These are phyloP conservation scores for Eudorina sp. DNA, from an alignment of 139 green algal species.

Conservation along the genomic window DNA sequence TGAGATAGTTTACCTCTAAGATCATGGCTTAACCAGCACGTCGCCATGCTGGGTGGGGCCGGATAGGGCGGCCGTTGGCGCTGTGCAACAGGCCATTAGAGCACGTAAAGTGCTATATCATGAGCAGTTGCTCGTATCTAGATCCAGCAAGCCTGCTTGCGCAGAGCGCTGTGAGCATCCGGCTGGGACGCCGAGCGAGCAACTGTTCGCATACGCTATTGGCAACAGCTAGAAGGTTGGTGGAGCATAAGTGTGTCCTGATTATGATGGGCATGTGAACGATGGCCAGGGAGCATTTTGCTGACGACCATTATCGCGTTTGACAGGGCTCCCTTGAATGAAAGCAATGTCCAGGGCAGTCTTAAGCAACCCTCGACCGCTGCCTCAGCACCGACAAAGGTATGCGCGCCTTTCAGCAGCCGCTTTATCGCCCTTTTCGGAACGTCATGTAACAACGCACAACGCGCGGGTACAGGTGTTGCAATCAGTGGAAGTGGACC, in stretches of 20 bases:
- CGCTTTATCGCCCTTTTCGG: too few relatives aligned
- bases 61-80: constrained; percentile 14
- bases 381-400: constrained; percentile 14
- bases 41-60: background rate
- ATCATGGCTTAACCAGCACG: background rate
- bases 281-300: too few relatives aligned
- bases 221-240: constrained; percentile 15
- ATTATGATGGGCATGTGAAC: too few relatives aligned
- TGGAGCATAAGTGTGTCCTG: too few relatives aligned
- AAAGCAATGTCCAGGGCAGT: constrained; percentile 32
- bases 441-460: too few relatives aligned
- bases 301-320: background rate
- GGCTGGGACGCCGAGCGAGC: constrained; percentile 28
- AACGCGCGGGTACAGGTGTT: constrained; percentile 22
- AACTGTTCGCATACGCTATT: constrained; percentile 20
- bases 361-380: background rate
- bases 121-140: constrained; percentile 26
- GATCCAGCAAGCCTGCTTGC: constrained; percentile 39
- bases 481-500: background rate
- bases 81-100: background rate
- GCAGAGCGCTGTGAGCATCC: background rate
- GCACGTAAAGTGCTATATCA: background rate
- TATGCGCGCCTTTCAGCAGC: background rate
- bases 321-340: constrained; percentile 25
- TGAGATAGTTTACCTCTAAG: too few relatives aligned